phyloP scores from a whole-genome alignment of 148 eudicot species.

The Camellia lanceoleosa region DNA sequence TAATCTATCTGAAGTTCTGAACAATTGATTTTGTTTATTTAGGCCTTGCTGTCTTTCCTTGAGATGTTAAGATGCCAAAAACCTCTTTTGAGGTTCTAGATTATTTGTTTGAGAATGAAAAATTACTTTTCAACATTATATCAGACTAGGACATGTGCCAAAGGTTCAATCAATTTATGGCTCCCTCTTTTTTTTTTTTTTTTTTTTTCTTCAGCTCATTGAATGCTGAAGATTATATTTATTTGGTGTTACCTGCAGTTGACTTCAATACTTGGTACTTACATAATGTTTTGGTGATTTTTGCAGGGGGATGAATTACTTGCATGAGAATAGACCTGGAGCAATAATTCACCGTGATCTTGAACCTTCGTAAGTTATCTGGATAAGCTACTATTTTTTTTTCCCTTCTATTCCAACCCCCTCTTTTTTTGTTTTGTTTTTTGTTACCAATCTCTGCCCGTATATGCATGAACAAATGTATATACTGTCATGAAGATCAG shows the following conservation, averaged over 20 bases:
- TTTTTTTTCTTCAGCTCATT: background rate
- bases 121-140: background rate
- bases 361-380: constrained; percentile 86
- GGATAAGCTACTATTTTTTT: constrained; percentile 5
- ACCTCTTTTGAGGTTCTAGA: background rate
- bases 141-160: background rate
- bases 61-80: background rate
- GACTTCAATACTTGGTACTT: background rate
- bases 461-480: background rate
- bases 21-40: background rate
- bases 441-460: background rate
- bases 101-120: background rate
- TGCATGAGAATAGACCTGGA: constrained; percentile 87
- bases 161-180: background rate
- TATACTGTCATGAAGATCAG: background rate
- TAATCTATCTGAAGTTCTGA: background rate
- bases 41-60: background rate
- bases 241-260: background rate
- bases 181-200: background rate
- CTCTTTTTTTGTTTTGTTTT: background rate
- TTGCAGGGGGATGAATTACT: constrained; percentile 90
- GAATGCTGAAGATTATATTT: background rate
- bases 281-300: constrained; percentile 11
- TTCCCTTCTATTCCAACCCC: too few species aligned
- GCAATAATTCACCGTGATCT: constrained; percentile 92